Evolutionary conservation across 495 filamentous ascomycete genomes (phyloP).

Genomic region (Penicillium bialowiezense): DNA sequence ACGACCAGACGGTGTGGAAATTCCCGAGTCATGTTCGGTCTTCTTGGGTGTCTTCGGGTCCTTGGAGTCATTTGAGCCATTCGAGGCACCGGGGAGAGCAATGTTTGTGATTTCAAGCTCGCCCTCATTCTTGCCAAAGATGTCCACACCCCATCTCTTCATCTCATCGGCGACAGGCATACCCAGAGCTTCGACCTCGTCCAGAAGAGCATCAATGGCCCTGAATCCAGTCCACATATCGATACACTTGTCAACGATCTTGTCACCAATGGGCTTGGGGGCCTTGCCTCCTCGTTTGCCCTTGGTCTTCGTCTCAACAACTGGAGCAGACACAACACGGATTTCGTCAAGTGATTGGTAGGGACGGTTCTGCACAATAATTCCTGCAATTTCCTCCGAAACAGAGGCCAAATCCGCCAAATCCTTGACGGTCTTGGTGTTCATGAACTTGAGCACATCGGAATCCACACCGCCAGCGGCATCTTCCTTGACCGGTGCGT

Average conservation of each 20-base stretch:
- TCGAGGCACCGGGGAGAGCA: conserved; percentile 39
- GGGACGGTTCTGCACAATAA: conserved; percentile 66
- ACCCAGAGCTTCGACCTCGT: conserved; percentile 66
- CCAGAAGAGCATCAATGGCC: conserved; percentile 76
- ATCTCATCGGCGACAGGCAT: conserved; percentile 66
- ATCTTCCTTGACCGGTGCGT: conserved; percentile 45
- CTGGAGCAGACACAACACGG: conserved; percentile 53
- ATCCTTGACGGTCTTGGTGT: conserved; percentile 67
- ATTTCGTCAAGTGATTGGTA: conserved; percentile 63
- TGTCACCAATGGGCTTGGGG: conserved; percentile 61
- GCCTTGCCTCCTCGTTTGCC: conserved; percentile 44
- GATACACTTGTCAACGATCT: conserved; percentile 66
- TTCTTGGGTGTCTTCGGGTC: too few relatives aligned
- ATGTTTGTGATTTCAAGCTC: conserved; percentile 68
- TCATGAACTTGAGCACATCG: conserved; percentile 77
- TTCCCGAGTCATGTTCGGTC: conserved; percentile 62
- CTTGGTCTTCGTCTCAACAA: conserved; percentile 43
- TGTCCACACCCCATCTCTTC: conserved; percentile 74
- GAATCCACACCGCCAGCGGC: conserved; percentile 44
- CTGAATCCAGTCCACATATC: conserved; percentile 73
- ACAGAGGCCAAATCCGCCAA: conserved; percentile 75
- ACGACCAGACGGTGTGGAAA: conserved; percentile 61
- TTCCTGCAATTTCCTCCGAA: conserved; percentile 60
- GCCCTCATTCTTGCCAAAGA: conserved; percentile 63
- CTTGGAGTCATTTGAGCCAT: too few relatives aligned